A percentile compares a stretch with the other conserved stretches of the same genome.
Evolutionary conservation across 148 eudicot species (phyloP).

Genomic region (Amaranthus palmeri): DNA sequence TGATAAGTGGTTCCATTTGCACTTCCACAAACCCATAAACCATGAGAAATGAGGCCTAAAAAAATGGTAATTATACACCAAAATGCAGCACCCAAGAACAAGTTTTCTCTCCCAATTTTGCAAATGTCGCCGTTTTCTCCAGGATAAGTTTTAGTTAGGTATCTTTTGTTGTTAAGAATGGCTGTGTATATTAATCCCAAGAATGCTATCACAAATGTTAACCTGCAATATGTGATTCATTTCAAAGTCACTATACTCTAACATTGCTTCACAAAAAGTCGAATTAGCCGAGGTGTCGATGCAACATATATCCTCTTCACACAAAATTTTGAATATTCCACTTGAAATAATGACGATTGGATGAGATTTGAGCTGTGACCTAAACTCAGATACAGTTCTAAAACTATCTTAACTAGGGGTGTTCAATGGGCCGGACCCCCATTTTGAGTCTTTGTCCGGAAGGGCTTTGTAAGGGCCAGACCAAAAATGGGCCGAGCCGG

Average conservation of each 20-base stretch:
- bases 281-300: background rate
- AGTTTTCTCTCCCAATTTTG: background rate
- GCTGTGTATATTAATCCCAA: conserved; percentile 12
- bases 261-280: background rate
- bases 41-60: conserved; percentile 12
- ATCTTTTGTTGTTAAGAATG: conserved; percentile 6
- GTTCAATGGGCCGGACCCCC: too few relatives aligned
- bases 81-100: conserved; percentile 21
- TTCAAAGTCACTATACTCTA: background rate
- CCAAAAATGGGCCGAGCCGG: too few relatives aligned
- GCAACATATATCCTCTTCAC: background rate
- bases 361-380: background rate
- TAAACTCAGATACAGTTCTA: too few relatives aligned
- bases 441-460: too few relatives aligned
- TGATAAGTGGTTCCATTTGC: background rate
- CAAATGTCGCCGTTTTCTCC: background rate
- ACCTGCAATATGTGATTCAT: conserved; percentile 2
- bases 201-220: conserved; percentile 20
- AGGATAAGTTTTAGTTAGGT: background rate
- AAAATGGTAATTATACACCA: conserved; percentile 21
- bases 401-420: too few relatives aligned
- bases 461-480: too few relatives aligned
- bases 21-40: background rate
- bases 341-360: background rate
- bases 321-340: background rate